These are phyloP conservation scores for Pseudogymnoascus sp. DNA, from an alignment of 2,329 filamentous ascomycete species.

Conservation along the genomic window DNA sequence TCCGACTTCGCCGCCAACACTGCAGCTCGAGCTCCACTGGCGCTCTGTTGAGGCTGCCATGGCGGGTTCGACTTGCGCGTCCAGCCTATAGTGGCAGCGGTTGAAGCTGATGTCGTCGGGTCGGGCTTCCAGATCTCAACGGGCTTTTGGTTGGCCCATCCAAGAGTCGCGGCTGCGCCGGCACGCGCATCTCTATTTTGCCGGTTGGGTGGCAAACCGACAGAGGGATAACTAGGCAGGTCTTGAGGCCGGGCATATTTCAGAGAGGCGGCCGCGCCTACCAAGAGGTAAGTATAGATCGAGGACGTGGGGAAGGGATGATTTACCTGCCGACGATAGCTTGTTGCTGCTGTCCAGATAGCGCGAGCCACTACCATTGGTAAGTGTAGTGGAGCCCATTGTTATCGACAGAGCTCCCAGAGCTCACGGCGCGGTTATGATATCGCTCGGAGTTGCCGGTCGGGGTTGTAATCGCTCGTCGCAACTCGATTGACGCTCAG, in stretches of 20 bases:
- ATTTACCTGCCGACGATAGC: slow-evolving; percentile 49
- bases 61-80: slow-evolving; percentile 46
- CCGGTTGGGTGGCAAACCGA: slow-evolving; percentile 40
- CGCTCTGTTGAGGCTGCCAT: slow-evolving; percentile 56
- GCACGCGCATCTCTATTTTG: slow-evolving; percentile 50
- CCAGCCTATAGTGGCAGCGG: slow-evolving; percentile 50
- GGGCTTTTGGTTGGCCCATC: slow-evolving; percentile 61
- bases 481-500: not conserved
- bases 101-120: slow-evolving; percentile 50
- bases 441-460: not conserved
- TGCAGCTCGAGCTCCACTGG: slow-evolving; percentile 67
- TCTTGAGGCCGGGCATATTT: slow-evolving; percentile 66
- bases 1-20: slow-evolving; percentile 49
- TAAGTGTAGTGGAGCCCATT: slow-evolving; percentile 19
- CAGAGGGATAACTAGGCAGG: slow-evolving; percentile 65
- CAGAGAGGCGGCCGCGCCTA: slow-evolving; percentile 53
- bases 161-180: slow-evolving; percentile 64
- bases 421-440: not conserved
- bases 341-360: slow-evolving; percentile 44
- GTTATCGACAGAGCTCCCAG: not conserved
- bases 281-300: slow-evolving; percentile 14
- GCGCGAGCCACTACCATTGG: slow-evolving; percentile 16
- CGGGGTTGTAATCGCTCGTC: not conserved
- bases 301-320: slow-evolving; percentile 1
- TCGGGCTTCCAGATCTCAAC: slow-evolving; percentile 60